Evolutionary conservation across 2,329 filamentous ascomycete species (phyloP), one percentile per base, ranked within the genome.

Genomic region (Nothophaeocryptopus gaeumannii): DNA sequence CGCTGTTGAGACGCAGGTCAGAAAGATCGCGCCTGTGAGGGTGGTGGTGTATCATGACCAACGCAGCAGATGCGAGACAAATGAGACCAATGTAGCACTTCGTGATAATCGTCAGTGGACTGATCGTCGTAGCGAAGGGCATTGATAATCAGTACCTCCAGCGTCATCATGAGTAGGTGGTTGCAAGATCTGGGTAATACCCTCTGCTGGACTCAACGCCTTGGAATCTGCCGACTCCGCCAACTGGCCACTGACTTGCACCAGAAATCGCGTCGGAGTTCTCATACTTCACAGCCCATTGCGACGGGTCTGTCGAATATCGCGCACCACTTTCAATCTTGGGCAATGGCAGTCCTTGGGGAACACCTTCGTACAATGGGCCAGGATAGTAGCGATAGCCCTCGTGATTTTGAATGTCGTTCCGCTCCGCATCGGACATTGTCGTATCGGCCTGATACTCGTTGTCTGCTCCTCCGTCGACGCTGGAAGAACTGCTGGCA

Each of bases 361-460:
- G 55, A 5, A 72, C 59, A 4, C 58, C 63, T 43, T 76, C 72
- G 58, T 74, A 75, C 31, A 76, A 64, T 2, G 73, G 63, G 3
- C 64, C 63, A 1, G 74, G 72, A 33, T 71, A 74, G 62, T 77
- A 77, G n/a, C 70, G 70, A 55, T 77, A 77, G 11, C 71, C 71
- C 14, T 72, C 67, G 8, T 63, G 56, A 12, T 58, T 61, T 16
- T 74, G 72, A 37, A 74, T 71, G 51, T 70, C 65, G 55, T 70
- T 67, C 31, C 72, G 65, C 36, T 74, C 71, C 30, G 73, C 68
- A 14, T 69, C 67, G 3, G 70, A 67, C 46, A 74, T 66, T 26
- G 70, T 67, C 3, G 61, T 45, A 39, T 76, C 73, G 5, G 68
- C 63, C 2, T 55, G 58, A 16, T 63, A 64, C 20, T 65, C 63